Conservation (phyloP, 371 early-diverging fungal species). For the Dichotomocladium elegans region DNA sequence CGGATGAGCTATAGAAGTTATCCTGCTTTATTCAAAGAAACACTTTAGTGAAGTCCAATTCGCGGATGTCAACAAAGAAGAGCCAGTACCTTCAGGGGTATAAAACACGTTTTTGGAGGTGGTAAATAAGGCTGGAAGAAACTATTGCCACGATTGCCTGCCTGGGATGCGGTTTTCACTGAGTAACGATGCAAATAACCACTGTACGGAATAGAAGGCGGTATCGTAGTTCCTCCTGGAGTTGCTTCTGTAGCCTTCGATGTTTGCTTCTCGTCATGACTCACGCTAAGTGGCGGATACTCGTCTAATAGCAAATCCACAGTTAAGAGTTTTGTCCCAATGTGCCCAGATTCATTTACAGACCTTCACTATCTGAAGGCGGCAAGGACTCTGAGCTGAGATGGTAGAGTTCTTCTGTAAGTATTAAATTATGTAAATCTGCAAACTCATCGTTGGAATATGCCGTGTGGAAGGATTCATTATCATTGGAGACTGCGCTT, state of each 20-base stretch:
- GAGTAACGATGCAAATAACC: slow-evolving; percentile 58
- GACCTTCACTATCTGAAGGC: slow-evolving; percentile 19
- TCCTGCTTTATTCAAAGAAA: background rate
- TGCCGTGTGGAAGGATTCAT: slow-evolving; percentile 41
- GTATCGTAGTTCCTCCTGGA: slow-evolving; percentile 21
- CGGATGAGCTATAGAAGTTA: background rate
- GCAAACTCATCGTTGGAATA: slow-evolving; percentile 11
- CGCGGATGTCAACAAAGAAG: too few species aligned
- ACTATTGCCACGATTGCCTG: slow-evolving; percentile 9
- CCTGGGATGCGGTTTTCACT: slow-evolving; percentile 30
- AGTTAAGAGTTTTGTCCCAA: too few species aligned
- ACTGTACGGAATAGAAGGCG: slow-evolving; percentile 70
- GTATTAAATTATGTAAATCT: background rate
- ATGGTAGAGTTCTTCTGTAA: slow-evolving; percentile 3
- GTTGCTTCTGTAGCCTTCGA: background rate
- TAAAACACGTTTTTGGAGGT: slow-evolving; percentile 41
- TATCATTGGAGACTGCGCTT: slow-evolving; percentile 25
- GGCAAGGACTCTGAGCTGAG: slow-evolving; percentile 11
- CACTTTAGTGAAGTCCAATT: too few species aligned
- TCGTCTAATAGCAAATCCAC: too few species aligned
- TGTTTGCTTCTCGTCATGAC: background rate
- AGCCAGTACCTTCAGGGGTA: slow-evolving; percentile 35
- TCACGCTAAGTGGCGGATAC: too few species aligned
- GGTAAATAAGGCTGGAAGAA: slow-evolving; percentile 53
- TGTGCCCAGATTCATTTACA: background rate